Evolutionary conservation across 1,284 basidiomycete species (phyloP).

Genomic region (Coniophora puteana): DNA sequence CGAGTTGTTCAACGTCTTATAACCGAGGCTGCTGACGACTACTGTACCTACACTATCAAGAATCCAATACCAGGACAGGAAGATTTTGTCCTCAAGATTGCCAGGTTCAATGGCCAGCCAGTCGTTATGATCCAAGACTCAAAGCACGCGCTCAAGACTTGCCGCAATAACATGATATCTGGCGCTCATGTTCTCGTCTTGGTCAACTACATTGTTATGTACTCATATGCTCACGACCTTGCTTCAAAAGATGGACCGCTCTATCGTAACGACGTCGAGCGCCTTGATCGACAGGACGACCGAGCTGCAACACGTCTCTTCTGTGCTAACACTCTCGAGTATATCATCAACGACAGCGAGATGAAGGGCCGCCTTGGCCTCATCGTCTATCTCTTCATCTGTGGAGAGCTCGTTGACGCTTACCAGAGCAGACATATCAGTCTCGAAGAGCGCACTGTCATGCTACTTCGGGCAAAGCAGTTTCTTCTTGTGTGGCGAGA

Average conservation of each 20-base stretch:
- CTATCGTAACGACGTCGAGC: constrained; percentile 27
- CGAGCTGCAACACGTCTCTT: constrained; percentile 31
- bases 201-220: constrained; percentile 13
- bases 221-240: constrained; percentile 10
- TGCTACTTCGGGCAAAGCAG: constrained; percentile 27
- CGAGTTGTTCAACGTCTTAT: constrained; percentile 17
- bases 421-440: constrained; percentile 31
- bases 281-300: constrained; percentile 35
- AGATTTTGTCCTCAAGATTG: constrained; percentile 11
- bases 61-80: neutral
- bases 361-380: constrained; percentile 20
- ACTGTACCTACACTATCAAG: neutral
- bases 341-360: constrained; percentile 10
- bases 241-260: constrained; percentile 16
- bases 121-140: constrained; percentile 17
- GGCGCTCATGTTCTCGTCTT: constrained; percentile 14
- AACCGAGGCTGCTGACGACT: constrained; percentile 2
- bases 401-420: constrained; percentile 35
- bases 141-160: constrained; percentile 17
- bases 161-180: constrained; percentile 15
- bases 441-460: constrained; percentile 24
- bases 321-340: constrained; percentile 24
- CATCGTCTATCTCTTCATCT: constrained; percentile 31
- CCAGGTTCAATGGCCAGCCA: constrained; percentile 4
- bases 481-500: constrained; percentile 31